A percentile compares a stretch with the other conserved stretches of the same genome.
phyloP scores from a whole-genome alignment of 805 yeast species.

The Yamadazyma phyllophila region DNA sequence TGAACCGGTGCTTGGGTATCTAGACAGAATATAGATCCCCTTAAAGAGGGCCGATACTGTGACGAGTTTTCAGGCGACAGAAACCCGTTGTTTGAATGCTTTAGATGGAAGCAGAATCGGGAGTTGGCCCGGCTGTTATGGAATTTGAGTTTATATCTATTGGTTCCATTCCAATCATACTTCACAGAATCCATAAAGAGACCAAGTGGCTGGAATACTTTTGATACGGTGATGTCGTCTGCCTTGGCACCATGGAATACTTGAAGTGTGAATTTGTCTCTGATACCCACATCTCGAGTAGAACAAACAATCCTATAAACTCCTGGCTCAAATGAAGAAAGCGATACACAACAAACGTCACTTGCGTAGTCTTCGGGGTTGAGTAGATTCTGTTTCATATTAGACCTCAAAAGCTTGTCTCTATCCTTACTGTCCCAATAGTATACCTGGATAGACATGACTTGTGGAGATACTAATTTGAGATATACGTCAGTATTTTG shows the following conservation, averaged over 20 bases:
- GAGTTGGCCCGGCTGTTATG: slow-evolving; percentile 18
- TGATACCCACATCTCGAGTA: slow-evolving; percentile 34
- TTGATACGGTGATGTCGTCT: not conserved
- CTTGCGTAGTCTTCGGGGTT: slow-evolving; percentile 34
- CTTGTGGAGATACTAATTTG: slow-evolving; percentile 16
- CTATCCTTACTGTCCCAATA: slow-evolving; percentile 29
- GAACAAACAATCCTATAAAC: slow-evolving; percentile 48
- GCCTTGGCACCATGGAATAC: not conserved
- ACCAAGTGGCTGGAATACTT: slow-evolving; percentile 31
- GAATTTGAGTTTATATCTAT: slow-evolving; percentile 36
- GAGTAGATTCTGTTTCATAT: slow-evolving; percentile 30
- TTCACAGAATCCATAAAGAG: slow-evolving; percentile 20
- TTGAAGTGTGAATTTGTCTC: slow-evolving; percentile 29
- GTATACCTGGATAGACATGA: slow-evolving; percentile 44
- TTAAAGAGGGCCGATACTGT: slow-evolving; percentile 44
- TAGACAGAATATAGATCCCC: slow-evolving; percentile 43
- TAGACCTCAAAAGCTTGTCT: slow-evolving; percentile 17
- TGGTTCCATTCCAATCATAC: slow-evolving; percentile 40
- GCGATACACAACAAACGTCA: slow-evolving; percentile 18
- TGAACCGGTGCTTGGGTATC: slow-evolving; percentile 26
- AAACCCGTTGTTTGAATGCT: slow-evolving; percentile 17
- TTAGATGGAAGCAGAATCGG: slow-evolving; percentile 24
- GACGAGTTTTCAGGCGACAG: slow-evolving; percentile 13
- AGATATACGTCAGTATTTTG: slow-evolving; percentile 18
- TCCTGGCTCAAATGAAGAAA: slow-evolving; percentile 27